Base-by-base conservation (phyloP, 2,329 filamentous ascomycete genomes). In the Ceratocystis lukuohia region DNA sequence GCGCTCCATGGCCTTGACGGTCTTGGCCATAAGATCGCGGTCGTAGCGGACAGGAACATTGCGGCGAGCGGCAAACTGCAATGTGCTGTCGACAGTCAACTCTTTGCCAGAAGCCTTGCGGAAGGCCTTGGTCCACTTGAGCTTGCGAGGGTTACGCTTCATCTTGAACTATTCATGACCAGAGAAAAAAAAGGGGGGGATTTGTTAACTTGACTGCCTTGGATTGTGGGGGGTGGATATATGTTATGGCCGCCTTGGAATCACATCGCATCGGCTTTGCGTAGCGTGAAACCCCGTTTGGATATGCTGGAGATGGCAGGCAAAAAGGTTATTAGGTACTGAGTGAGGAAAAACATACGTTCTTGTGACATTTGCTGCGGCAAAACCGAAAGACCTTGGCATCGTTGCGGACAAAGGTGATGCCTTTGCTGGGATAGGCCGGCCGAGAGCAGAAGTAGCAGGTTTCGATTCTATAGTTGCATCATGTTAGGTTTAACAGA, bases 101-200 rank as follows among this genome's bases (percentile, higher is more conserved):
- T 86, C 82, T 80, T 91, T 95, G 79, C 90, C 90, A 67, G 88
- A 87, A 20, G 75, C 75, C 74, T 87, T 88, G 74, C 91, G 88
- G 83, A 92, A 93, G 64, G 90, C 86, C 82, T 96, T 96, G 69
- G 93, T 96, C 94, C 93, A 96, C 78, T 91, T 94, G 72, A 97
- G 84, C 78, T 96, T 96, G 75, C 93, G 87, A 45, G 93, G 92
- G 79, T 97, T 96, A 71, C 94, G 87, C 88, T 96, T 96, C 90
- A 96, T 96, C 79, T 95, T 94, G 84, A 95, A 96, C 81, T 85
- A 70, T 68, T 20, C 12, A 41, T 57, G 30, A 4, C 50, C 10
- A 64, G 20, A 37, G 22, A n/a, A 20, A 20, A 48, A 22, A 50
- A 22, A 10, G 22, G 48, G n/a, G 6, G n/a, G 17, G 10, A 41